These are phyloP conservation scores for Aspergillus vadensis DNA, from an alignment of 2,329 filamentous ascomycete genomes.

Conservation along the genomic window DNA sequence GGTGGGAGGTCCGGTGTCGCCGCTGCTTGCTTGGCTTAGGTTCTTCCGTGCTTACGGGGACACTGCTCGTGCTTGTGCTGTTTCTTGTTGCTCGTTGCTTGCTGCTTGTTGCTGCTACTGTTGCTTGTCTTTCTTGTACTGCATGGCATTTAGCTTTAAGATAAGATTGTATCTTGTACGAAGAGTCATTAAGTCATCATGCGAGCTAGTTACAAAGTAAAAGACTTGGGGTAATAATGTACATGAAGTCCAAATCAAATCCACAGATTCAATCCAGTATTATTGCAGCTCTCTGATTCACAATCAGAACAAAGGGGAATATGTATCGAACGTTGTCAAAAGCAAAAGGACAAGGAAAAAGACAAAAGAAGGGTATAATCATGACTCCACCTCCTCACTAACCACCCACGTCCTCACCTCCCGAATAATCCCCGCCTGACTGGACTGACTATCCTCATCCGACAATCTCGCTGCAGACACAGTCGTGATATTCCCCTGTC, in stretches of 20 bases:
- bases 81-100: too few relatives aligned
- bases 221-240: too few relatives aligned
- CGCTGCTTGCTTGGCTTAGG: too few relatives aligned
- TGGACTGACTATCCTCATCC: constrained; percentile 23
- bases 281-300: too few relatives aligned
- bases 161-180: too few relatives aligned
- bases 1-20: too few relatives aligned
- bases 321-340: not conserved
- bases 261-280: not conserved
- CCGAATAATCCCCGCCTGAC: constrained; percentile 22
- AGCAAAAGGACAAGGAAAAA: not conserved
- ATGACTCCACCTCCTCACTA: constrained; percentile 6
- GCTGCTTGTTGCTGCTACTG: too few relatives aligned
- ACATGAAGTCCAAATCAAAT: not conserved
- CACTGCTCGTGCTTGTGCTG: too few relatives aligned
- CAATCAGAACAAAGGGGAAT: too few relatives aligned
- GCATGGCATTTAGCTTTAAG: too few relatives aligned
- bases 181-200: not conserved
- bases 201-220: not conserved
- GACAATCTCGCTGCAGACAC: constrained; percentile 16
- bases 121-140: too few relatives aligned
- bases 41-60: too few relatives aligned
- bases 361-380: not conserved
- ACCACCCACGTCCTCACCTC: constrained; percentile 19
- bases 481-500: constrained; percentile 14